Base-by-base conservation (phyloP, 1,139 yeast species). In the Trichomonascaceae sp. region DNA sequence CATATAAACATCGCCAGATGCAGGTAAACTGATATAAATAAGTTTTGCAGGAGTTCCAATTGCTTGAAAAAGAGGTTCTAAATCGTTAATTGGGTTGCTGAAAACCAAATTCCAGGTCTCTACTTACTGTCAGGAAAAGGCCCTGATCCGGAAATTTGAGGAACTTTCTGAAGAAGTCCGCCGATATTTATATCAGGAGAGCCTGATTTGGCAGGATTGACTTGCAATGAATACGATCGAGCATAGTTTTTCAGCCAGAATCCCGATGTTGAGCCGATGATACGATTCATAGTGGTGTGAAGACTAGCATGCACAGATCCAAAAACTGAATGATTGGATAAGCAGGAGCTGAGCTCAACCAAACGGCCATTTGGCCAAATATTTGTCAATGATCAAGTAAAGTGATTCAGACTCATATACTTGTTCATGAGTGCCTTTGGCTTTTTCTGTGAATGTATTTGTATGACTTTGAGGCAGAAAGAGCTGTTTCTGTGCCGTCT, bases 21-120 rank as follows among this genome's bases (percentile, higher is more conserved):
- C 72, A 3, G 84, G 84, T 8, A 80, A 61, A 30, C 76, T 70
- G 45, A 80, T 70, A 51, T 73, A 75, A 46, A 80, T 61, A 55
- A 80, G 57, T 8, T 78, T 71, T 4, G 75, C 67, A 1, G 76
- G 74, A 22, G 70, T 68, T 1, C 82, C 83, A 39, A 79, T 58
- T 6, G 76, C 76, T 50, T 73, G 72, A 57, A 78, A 77, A 43
- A 65, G 67, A 9, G 81, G 77, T 44, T 72, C 73, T 52, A 60
- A 62, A 48, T 65, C 18, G 15, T 27, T 41, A 45, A 13, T 38
- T 47, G 44, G 52, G n/a, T n/a, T 10, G 7, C 44, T 2, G 15
- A 5, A 13, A 32, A 1, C 18, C 45, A 24, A 9, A 9, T 38
- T 22, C 10, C 17, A 30, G 15, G 9, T 12, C 7, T 8, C 4